A percentile compares a stretch with the other conserved stretches of the same genome.
Evolutionary conservation across 768 basidiomycete genomes (phyloP).

Genomic region (Rubroboletus satanas): DNA sequence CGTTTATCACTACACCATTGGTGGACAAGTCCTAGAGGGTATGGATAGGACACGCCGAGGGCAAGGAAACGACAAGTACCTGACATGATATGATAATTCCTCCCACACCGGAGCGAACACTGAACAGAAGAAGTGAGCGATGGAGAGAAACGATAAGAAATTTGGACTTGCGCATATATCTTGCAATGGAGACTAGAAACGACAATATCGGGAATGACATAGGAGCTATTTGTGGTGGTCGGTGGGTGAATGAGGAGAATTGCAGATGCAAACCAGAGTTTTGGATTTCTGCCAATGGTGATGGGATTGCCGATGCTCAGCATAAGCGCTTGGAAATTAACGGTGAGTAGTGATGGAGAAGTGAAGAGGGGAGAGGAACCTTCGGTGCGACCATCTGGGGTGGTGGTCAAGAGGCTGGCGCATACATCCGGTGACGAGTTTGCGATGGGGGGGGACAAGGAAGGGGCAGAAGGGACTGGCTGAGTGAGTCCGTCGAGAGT

Average conservation of each 20-base stretch:
- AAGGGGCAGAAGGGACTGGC: slow-evolving; percentile 27
- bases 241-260: not conserved
- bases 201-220: slow-evolving; percentile 56
- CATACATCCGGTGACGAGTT: slow-evolving; percentile 46
- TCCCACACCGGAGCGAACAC: slow-evolving; percentile 66
- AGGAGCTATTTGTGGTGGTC: slow-evolving; percentile 39
- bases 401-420: slow-evolving; percentile 65
- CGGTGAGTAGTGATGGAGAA: not conserved
- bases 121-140: slow-evolving; percentile 24
- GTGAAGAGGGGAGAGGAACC: slow-evolving; percentile 34
- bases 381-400: slow-evolving; percentile 60
- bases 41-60: not conserved
- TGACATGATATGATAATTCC: slow-evolving; percentile 78
- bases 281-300: slow-evolving; percentile 69
- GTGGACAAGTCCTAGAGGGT: slow-evolving; percentile 63
- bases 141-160: not conserved
- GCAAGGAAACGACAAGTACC: slow-evolving; percentile 34
- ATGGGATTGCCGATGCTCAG: slow-evolving; percentile 60
- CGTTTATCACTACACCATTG: slow-evolving; percentile 72
- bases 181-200: slow-evolving; percentile 76
- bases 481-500: slow-evolving; percentile 25
- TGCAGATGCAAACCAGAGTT: slow-evolving; percentile 46
- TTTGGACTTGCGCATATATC: slow-evolving; percentile 63
- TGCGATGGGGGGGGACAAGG: slow-evolving; percentile 9
- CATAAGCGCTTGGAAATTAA: slow-evolving; percentile 45